Base-by-base conservation (phyloP, 1,284 basidiomycete genomes). In the Porodaedalea pini region DNA sequence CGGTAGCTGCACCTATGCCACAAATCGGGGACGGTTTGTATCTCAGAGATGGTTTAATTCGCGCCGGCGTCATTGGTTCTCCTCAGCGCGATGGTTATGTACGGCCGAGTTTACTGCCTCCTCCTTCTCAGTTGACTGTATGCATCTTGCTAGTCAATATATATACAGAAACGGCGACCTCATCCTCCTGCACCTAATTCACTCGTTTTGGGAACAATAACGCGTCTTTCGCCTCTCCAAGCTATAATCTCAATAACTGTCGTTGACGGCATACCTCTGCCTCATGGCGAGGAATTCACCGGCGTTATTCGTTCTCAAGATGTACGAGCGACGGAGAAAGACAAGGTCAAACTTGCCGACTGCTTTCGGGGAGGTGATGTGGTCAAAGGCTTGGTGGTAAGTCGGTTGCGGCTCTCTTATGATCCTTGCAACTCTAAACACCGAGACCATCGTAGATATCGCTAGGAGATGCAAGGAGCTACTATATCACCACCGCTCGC, bases 331-430 rank as follows among this genome's bases (percentile, higher is more conserved):
- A 95, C 93, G 1, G 94, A 97, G 68, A 92, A 92, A 66, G 93
- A 96, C 75, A 91, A 88, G 69, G 82, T 98, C 59, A 95, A 92
- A 72, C 91, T 98, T 63, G 86, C 85, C 32, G 92, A 97, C 64
- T 98, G 94, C 68, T 99, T 98, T 74, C 82, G 97, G 40, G 91
- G 95, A 0, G 95, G 97, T 3, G 96, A 99, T 72, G 90, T 98
- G 54, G 91, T 99, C 27, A 86, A 91, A 63, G 95, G 94, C 4
- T 75, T 89, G 40, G 94, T 98, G 65, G 94, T 97, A 70, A 71
- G 90, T 81, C 13, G 4, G 25, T 37, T n/a, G 51, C 31, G 19
- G 6, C 19, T 15, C n/a, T 19, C n/a, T 31, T 1, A 10, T 47
- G 43, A 21, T 39, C 39, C 29, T 29, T 37, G 27, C 37, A 48